These are phyloP conservation scores for Blastobotrys attinorum DNA, from an alignment of 805 yeast genomes.

Conservation along the genomic window DNA sequence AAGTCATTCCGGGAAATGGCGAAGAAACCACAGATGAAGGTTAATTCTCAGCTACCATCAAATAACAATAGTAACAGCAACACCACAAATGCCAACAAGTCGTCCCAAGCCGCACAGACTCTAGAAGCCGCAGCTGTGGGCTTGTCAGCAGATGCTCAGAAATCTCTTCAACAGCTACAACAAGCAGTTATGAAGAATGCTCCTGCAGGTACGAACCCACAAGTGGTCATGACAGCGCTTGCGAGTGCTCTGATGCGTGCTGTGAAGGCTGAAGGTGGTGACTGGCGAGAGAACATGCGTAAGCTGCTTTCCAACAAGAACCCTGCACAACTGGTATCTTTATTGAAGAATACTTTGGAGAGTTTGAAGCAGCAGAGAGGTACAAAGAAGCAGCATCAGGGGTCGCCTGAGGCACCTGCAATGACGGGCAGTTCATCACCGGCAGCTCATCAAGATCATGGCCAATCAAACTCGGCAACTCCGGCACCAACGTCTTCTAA, in stretches of 20 bases:
- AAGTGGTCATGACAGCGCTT: conserved; percentile 77
- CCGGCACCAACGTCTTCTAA: conserved; percentile 5
- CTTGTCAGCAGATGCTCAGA: conserved; percentile 52
- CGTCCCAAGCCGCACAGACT: too few species aligned
- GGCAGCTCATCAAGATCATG: conserved; percentile 8
- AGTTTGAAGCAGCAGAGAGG: conserved; percentile 11
- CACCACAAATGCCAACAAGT: too few species aligned
- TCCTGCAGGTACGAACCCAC: conserved; percentile 74
- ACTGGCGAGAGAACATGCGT: conserved; percentile 21
- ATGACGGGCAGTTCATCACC: conserved; percentile 6
- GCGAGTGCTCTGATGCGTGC: conserved; percentile 91
- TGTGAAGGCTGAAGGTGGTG: conserved; percentile 58
- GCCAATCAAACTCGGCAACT: conserved; percentile 7
- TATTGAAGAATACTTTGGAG: conserved; percentile 16
- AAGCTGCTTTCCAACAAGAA: conserved; percentile 18
- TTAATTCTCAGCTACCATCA: neutral
- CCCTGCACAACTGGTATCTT: conserved; percentile 19
- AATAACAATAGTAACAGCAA: neutral
- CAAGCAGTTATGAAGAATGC: conserved; percentile 81
- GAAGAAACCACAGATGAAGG: neutral
- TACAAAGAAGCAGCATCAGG: too few species aligned
- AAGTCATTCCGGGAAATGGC: neutral
- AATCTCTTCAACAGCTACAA: conserved; percentile 75
- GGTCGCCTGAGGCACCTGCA: conserved; percentile 10
- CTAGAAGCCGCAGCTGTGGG: conserved; percentile 14